Evolutionary conservation across 179 eudicot species (phyloP).

Genomic region (Corrigiola litoralis): DNA sequence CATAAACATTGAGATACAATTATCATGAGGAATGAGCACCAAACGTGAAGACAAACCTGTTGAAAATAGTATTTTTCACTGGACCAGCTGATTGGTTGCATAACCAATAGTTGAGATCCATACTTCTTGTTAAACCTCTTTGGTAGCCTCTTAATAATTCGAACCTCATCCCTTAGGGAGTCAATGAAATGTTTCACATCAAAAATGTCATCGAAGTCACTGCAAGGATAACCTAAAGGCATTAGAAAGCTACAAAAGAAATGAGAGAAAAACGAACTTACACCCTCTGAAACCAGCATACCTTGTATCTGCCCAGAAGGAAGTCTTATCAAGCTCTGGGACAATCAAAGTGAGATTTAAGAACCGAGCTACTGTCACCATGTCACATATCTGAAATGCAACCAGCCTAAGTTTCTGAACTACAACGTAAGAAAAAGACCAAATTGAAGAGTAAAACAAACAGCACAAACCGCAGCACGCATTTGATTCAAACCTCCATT

Average conservation of each 20-base stretch:
- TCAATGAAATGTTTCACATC: constrained; percentile 87
- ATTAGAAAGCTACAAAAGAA: neutral
- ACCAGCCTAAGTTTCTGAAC: constrained; percentile 1
- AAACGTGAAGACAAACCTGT: constrained; percentile 50
- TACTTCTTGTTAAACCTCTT: constrained; percentile 57
- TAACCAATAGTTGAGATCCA: constrained; percentile 53
- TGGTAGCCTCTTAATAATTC: constrained; percentile 71
- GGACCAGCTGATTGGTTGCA: constrained; percentile 99
- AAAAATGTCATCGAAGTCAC: constrained; percentile 91
- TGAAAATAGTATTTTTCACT: constrained; percentile 81
- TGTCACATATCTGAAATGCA: constrained; percentile 87
- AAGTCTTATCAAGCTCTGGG: constrained; percentile 96
- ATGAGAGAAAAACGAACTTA: neutral
- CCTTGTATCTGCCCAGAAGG: constrained; percentile 99
- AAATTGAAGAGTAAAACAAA: constrained; percentile 5
- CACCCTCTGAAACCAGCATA: constrained; percentile 22
- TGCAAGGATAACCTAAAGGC: constrained; percentile 31
- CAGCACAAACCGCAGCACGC: constrained; percentile 92
- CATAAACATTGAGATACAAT: too few relatives aligned
- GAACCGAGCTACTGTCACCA: constrained; percentile 92
- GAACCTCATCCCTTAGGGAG: constrained; percentile 88
- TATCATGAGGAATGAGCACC: too few relatives aligned
- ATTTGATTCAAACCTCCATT: constrained; percentile 99
- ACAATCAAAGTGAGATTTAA: constrained; percentile 89
- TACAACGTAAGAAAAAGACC: constrained; percentile 13